These are phyloP conservation scores for Paracoccidioides brasiliensis DNA, from an alignment of 2,329 filamentous ascomycete species.

Conservation along the genomic window DNA sequence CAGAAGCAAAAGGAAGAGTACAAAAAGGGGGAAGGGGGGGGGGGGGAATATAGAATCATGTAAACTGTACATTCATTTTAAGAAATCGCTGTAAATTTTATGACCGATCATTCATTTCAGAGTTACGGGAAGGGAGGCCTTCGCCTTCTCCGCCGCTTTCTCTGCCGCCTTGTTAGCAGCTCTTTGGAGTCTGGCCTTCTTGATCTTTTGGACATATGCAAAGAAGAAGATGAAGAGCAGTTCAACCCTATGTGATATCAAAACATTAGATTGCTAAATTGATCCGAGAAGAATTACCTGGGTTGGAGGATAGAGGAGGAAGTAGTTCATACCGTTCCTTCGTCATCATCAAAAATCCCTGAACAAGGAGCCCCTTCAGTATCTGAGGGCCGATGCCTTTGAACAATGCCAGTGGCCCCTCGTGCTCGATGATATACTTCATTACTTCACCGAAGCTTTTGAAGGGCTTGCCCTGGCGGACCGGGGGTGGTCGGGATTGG, in stretches of 20 bases:
- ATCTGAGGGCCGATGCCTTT: conserved; percentile 95
- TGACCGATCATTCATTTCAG: conserved; percentile 28
- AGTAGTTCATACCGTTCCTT: conserved; percentile 63
- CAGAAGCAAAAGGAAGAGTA: conserved; percentile 5
- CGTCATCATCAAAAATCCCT: conserved; percentile 97
- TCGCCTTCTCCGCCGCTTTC: conserved; percentile 49
- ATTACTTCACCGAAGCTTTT: conserved; percentile 90
- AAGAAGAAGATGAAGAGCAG: conserved; percentile 76
- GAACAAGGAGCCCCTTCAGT: conserved; percentile 80
- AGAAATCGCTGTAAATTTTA: background rate
- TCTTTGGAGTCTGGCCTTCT: conserved; percentile 50
- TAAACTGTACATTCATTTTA: conserved; percentile 6
- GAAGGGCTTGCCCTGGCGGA: conserved; percentile 78
- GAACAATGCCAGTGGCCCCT: conserved; percentile 73
- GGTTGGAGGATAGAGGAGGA: background rate
- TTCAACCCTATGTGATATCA: conserved; percentile 52
- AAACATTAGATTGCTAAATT: conserved; percentile 6
- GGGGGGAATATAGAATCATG: background rate
- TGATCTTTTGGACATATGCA: conserved; percentile 61
- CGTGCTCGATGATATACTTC: conserved; percentile 80
- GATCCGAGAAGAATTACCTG: background rate
- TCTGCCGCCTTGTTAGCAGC: conserved; percentile 42
- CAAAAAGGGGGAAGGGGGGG: conserved; percentile 3
- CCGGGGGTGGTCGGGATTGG: conserved; percentile 80
- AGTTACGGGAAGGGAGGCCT: conserved; percentile 36